Conservation (phyloP, 768 basidiomycete genomes). For the Leucogyrophana mollusca region DNA sequence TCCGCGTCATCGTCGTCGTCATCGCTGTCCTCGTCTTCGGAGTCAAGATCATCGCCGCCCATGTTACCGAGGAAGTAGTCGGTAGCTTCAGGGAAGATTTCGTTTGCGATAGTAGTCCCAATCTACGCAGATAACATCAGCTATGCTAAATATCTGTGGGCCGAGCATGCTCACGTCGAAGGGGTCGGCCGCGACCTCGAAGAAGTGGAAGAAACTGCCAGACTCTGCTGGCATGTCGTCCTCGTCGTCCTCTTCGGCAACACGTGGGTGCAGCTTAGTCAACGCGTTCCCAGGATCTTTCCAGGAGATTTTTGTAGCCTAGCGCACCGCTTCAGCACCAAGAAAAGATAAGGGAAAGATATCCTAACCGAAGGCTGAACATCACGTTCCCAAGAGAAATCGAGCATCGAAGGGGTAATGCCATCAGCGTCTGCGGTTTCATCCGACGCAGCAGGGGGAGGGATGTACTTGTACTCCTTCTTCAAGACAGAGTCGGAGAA, state of each 20-base stretch:
- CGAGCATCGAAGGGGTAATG: conserved; percentile 73
- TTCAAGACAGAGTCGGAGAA: conserved; percentile 74
- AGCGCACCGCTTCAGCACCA: conserved; percentile 3
- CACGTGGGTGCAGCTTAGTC: conserved; percentile 76
- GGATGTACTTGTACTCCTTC: conserved; percentile 77
- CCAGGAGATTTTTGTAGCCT: conserved; percentile 77
- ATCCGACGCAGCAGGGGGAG: conserved; percentile 48
- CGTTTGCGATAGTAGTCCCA: conserved; percentile 69
- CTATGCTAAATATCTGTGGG: neutral
- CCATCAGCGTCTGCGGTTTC: conserved; percentile 73
- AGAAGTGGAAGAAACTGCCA: conserved; percentile 89
- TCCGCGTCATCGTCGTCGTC: conserved; percentile 79
- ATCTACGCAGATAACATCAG: conserved; percentile 43
- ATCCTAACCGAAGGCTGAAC: conserved; percentile 61
- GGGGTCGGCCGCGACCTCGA: conserved; percentile 64
- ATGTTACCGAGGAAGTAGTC: conserved; percentile 77
- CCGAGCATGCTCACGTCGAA: conserved; percentile 53
- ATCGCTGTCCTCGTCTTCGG: conserved; percentile 65
- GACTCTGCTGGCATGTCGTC: conserved; percentile 61
- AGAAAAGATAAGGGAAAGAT: neutral
- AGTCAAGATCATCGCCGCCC: conserved; percentile 58
- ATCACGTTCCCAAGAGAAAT: conserved; percentile 79
- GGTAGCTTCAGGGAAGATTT: conserved; percentile 79
- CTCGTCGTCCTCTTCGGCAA: conserved; percentile 54
- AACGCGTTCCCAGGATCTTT: conserved; percentile 75